Conservation (phyloP, 2,329 filamentous ascomycete genomes). For the Ophiostoma ulmi region DNA sequence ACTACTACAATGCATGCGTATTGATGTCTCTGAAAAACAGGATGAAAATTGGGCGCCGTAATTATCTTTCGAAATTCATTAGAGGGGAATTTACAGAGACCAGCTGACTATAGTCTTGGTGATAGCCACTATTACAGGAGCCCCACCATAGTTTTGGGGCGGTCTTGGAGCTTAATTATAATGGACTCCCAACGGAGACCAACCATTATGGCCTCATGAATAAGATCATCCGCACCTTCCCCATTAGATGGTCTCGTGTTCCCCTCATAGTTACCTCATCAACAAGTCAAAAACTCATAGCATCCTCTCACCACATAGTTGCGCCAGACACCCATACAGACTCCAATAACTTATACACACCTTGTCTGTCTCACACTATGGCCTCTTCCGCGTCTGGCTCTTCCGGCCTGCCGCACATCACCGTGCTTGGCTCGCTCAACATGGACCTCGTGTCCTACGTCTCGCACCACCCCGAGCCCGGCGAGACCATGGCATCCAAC, state of each 20-base stretch:
- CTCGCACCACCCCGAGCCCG: constrained; percentile 71
- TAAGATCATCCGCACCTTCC: not conserved
- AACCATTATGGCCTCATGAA: not conserved
- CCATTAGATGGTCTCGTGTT: not conserved
- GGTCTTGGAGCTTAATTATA: constrained; percentile 4
- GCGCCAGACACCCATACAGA: not conserved
- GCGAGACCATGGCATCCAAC: constrained; percentile 79
- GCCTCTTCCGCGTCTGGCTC: not conserved
- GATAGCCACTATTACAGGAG: not conserved
- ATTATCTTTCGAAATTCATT: not conserved
- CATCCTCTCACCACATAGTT: not conserved
- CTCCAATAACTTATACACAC: not conserved
- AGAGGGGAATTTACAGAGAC: not conserved
- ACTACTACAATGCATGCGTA: not conserved
- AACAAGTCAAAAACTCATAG: not conserved
- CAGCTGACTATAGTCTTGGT: not conserved
- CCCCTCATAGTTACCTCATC: not conserved
- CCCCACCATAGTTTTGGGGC: not conserved
- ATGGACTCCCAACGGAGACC: constrained; percentile 8
- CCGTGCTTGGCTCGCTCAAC: constrained; percentile 88
- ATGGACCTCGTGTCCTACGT: constrained; percentile 89
- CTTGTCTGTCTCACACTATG: not conserved
- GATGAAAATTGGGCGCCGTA: not conserved
- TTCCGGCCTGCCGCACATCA: constrained; percentile 50
- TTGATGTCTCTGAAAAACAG: not conserved